Evolutionary conservation across 352 stramenopile genomes (phyloP).

Genomic region (Blastocystis sp.): DNA sequence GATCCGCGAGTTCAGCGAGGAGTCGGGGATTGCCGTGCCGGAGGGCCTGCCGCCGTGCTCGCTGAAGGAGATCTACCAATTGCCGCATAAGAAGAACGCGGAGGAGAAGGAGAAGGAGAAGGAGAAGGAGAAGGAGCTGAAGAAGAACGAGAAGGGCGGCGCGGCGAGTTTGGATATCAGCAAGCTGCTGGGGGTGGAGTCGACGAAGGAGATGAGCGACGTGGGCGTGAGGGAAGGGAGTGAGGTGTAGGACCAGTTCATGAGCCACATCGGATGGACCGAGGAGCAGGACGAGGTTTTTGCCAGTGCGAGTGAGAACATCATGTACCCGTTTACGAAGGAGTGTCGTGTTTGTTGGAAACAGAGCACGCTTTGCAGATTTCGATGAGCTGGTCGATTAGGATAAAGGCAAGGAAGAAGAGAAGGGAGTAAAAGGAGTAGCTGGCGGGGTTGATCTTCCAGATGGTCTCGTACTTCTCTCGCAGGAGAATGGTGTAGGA

Average conservation of each 20-base stretch:
- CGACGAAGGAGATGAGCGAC: constrained; percentile 32
- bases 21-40: constrained; percentile 37
- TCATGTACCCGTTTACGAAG: constrained; percentile 55
- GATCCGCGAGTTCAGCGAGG: constrained; percentile 28
- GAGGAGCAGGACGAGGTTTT: constrained; percentile 2
- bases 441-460: constrained; percentile 11
- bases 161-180: constrained; percentile 21
- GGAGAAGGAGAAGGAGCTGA: constrained; percentile 8
- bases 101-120: constrained; percentile 12
- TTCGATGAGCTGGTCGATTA: constrained; percentile 51
- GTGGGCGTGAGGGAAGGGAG: background rate
- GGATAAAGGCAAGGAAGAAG: constrained; percentile 48
- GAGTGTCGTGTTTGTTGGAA: constrained; percentile 6
- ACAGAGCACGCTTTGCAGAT: background rate
- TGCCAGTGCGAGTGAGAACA: constrained; percentile 38
- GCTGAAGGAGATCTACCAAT: constrained; percentile 65
- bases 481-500: constrained; percentile 19
- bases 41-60: constrained; percentile 31
- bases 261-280: constrained; percentile 53
- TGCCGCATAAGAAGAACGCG: constrained; percentile 54
- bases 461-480: background rate
- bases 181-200: constrained; percentile 16
- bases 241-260: constrained; percentile 39
- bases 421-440: constrained; percentile 33
- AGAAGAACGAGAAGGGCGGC: no score